These are phyloP conservation scores for Podaxis sp. DNA, from an alignment of 768 basidiomycete genomes.

Conservation along the genomic window DNA sequence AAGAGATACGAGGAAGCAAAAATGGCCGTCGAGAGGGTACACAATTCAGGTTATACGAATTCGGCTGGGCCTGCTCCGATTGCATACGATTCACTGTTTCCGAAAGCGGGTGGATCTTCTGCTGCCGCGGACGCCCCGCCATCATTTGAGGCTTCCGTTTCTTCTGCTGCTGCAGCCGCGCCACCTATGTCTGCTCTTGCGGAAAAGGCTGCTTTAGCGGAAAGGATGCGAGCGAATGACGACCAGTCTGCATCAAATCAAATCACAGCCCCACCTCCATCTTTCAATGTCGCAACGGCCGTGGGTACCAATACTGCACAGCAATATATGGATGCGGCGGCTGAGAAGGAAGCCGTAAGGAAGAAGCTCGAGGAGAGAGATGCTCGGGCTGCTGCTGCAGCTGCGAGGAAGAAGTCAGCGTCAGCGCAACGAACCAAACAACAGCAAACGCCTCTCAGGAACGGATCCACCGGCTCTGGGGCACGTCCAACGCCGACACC, in stretches of 20 bases:
- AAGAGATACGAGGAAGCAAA: slow-evolving; percentile 70
- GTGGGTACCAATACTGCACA: slow-evolving; percentile 22
- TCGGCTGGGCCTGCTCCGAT: slow-evolving; percentile 40
- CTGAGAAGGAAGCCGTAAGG: slow-evolving; percentile 58
- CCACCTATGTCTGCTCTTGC: slow-evolving; percentile 39
- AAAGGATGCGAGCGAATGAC: slow-evolving; percentile 54
- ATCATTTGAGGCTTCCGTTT: slow-evolving; percentile 49
- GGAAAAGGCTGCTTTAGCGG: slow-evolving; percentile 66
- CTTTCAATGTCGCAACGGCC: slow-evolving; percentile 16
- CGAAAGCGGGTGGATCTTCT: slow-evolving; percentile 31
- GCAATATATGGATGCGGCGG: slow-evolving; percentile 29
- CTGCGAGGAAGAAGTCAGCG: slow-evolving; percentile 21
- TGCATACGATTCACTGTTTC: slow-evolving; percentile 64
- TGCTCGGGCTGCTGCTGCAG: slow-evolving; percentile 19
- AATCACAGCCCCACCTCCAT: slow-evolving; percentile 6
- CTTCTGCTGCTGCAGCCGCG: slow-evolving; percentile 34
- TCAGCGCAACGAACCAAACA: slow-evolving; percentile 23
- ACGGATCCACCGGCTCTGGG: neutral
- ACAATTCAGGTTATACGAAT: slow-evolving; percentile 28
- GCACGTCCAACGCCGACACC: slow-evolving; percentile 17
- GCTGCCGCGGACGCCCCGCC: slow-evolving; percentile 33
- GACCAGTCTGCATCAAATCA: slow-evolving; percentile 32
- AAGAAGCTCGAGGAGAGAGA: slow-evolving; percentile 60
- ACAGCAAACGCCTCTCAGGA: slow-evolving; percentile 9
- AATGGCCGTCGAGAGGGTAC: slow-evolving; percentile 64